phyloP scores from a whole-genome alignment of 2,329 filamentous ascomycete species.

The Phaeosphaeria sp. region DNA sequence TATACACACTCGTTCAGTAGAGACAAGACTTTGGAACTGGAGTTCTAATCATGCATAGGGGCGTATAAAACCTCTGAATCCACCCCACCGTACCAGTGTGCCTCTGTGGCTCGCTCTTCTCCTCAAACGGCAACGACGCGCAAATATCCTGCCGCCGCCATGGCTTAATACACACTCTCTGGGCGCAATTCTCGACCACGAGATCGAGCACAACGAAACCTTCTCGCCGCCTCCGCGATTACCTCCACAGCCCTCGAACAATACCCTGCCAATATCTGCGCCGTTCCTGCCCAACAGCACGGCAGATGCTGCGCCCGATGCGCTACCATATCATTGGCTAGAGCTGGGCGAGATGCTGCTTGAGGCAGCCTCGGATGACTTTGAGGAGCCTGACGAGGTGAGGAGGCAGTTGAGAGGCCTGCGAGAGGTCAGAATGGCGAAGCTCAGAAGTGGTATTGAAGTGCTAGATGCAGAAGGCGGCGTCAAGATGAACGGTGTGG shows the following conservation, averaged over 20 bases:
- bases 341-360: constrained; percentile 89
- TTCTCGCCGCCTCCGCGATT: constrained; percentile 81
- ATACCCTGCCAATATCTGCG: constrained; percentile 54
- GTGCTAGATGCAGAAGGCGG: constrained; percentile 74
- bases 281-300: constrained; percentile 83
- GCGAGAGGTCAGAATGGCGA: constrained; percentile 86
- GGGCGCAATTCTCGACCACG: constrained; percentile 77
- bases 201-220: constrained; percentile 73
- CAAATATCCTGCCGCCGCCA: constrained; percentile 88
- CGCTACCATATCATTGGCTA: constrained; percentile 93
- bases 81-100: constrained; percentile 78
- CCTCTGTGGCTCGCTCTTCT: constrained; percentile 95
- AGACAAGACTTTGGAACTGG: background rate
- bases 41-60: constrained; percentile 64
- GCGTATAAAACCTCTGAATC: constrained; percentile 75
- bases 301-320: constrained; percentile 69
- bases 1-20: constrained; percentile 2
- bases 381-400: constrained; percentile 75
- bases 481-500: constrained; percentile 81
- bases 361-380: constrained; percentile 83
- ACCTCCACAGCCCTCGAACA: constrained; percentile 61
- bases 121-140: constrained; percentile 90
- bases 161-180: constrained; percentile 86
- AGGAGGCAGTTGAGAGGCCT: constrained; percentile 79
- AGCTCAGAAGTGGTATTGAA: constrained; percentile 78